Conservation (phyloP, 768 basidiomycete genomes). For the Boletellus ananas region DNA sequence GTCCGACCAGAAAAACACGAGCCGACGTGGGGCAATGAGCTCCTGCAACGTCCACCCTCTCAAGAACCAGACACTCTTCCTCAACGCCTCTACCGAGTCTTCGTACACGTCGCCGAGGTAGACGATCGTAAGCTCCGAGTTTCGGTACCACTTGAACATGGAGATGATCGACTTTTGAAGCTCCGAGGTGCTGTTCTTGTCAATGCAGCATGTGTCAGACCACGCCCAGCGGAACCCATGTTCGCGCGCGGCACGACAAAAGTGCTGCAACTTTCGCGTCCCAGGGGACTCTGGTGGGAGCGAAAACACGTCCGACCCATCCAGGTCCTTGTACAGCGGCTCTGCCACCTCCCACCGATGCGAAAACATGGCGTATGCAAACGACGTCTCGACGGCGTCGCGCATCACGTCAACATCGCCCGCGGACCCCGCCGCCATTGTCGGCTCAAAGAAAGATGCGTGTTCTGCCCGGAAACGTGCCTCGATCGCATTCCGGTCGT, state of each 20-base stretch:
- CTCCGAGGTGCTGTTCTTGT: constrained; percentile 27
- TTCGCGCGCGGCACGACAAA: constrained; percentile 17
- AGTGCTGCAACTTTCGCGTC: constrained; percentile 13
- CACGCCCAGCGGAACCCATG: constrained; percentile 25
- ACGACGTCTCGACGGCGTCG: constrained; percentile 11
- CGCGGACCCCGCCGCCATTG: neutral
- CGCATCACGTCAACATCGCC: neutral
- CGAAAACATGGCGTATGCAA: constrained; percentile 24
- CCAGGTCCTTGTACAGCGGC: constrained; percentile 14
- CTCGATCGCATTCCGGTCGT: constrained; percentile 16
- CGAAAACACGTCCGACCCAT: constrained; percentile 14
- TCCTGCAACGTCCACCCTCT: constrained; percentile 27
- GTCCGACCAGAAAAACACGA: constrained; percentile 23
- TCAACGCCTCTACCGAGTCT: constrained; percentile 12
- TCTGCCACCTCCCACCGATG: constrained; percentile 21
- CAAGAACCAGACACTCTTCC: constrained; percentile 23
- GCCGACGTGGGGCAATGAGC: constrained; percentile 22
- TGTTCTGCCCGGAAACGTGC: constrained; percentile 14
- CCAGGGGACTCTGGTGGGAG: constrained; percentile 11
- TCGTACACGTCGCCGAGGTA: constrained; percentile 20
- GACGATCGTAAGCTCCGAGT: constrained; percentile 24
- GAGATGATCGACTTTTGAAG: constrained; percentile 28
- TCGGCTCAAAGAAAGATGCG: constrained; percentile 9
- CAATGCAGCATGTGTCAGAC: constrained; percentile 29
- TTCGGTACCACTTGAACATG: constrained; percentile 30